Evolutionary conservation across 306 rosid species (phyloP).

Genomic region (Urtica urens): DNA sequence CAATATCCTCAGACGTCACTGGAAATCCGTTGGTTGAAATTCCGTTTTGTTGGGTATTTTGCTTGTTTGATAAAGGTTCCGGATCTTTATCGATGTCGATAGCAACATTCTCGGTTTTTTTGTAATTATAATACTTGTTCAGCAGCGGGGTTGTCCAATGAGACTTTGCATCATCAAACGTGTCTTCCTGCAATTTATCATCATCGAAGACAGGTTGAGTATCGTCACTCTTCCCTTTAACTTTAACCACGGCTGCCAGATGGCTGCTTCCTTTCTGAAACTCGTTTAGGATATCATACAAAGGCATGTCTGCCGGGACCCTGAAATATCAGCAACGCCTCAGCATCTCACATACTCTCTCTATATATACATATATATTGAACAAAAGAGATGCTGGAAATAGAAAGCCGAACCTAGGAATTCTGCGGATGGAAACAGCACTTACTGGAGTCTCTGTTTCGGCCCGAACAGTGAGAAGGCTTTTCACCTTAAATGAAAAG

Average conservation of each 20-base stretch:
- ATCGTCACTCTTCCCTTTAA: constrained; percentile 36
- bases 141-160: constrained; percentile 50
- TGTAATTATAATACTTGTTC: constrained; percentile 22
- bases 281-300: constrained; percentile 85
- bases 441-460: constrained; percentile 48
- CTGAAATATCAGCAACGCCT: constrained; percentile 28
- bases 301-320: constrained; percentile 89
- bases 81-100: constrained; percentile 45
- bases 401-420: constrained; percentile 24
- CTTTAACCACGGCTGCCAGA: constrained; percentile 86
- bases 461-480: constrained; percentile 42
- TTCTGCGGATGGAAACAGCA: constrained; percentile 38
- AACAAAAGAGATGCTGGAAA: neutral
- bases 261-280: constrained; percentile 95
- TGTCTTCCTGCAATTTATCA: constrained; percentile 34
- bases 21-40: constrained; percentile 21
- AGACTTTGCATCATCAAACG: constrained; percentile 17
- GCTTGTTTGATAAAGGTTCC: constrained; percentile 22
- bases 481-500: constrained; percentile 33
- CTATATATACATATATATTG: neutral
- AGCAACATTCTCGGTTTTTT: constrained; percentile 28
- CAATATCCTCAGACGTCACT: constrained; percentile 39
- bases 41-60: constrained; percentile 26
- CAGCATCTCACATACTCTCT: neutral
- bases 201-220: constrained; percentile 21